Conservation (phyloP, 352 stramenopile genomes). For the Phytopythium delawarense region DNA sequence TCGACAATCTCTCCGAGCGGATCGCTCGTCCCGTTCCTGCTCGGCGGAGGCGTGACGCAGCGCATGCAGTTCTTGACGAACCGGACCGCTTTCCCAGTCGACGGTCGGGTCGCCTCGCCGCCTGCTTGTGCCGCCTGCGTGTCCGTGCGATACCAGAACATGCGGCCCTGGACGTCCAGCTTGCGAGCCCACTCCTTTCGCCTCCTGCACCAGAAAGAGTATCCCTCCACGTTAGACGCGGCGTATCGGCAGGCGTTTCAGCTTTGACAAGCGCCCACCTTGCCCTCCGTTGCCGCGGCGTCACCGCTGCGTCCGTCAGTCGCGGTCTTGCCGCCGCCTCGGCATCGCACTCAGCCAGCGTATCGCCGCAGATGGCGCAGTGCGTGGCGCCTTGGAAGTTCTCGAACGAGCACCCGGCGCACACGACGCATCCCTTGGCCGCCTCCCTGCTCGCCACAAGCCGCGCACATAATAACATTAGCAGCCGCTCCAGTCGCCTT, state of each 20-base stretch:
- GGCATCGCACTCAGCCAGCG: constrained; percentile 11
- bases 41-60: not conserved
- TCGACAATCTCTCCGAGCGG: constrained; percentile 24
- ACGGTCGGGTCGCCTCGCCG: not conserved
- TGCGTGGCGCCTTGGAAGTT: constrained; percentile 53
- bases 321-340: not conserved
- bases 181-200: constrained; percentile 57
- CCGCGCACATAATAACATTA: not conserved
- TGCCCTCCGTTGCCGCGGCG: not conserved
- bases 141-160: constrained; percentile 51
- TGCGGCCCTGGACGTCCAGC: constrained; percentile 45
- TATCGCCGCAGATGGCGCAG: constrained; percentile 43
- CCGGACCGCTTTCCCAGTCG: constrained; percentile 19
- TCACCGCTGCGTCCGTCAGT: not conserved
- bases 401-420: constrained; percentile 45
- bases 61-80: constrained; percentile 20
- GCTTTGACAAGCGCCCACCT: constrained; percentile 2
- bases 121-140: not conserved
- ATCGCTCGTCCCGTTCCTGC: constrained; percentile 17
- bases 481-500: not conserved
- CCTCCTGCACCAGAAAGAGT: constrained; percentile 9
- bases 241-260: not conserved
- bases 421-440: constrained; percentile 39
- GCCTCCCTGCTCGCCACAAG: constrained; percentile 23
- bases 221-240: not conserved